phyloP scores from a whole-genome alignment of 352 stramenopile genomes.

The Phytophthora quininea region DNA sequence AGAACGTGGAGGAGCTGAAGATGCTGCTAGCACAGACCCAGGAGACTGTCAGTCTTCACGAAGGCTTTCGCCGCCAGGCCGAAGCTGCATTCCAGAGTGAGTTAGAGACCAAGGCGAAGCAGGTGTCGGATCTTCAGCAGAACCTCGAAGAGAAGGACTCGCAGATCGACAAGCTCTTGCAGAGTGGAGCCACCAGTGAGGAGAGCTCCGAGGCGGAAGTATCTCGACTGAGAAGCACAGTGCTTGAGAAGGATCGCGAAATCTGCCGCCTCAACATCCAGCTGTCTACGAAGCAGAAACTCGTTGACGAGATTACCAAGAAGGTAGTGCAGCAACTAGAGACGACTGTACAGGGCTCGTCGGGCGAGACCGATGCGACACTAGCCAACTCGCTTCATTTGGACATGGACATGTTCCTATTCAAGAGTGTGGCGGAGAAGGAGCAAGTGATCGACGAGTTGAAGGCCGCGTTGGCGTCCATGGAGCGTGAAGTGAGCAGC shows the following conservation, averaged over 20 bases:
- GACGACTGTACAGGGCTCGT: slow-evolving; percentile 15
- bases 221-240: slow-evolving; percentile 43
- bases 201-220: slow-evolving; percentile 43
- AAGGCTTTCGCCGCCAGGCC: slow-evolving; percentile 55
- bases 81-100: slow-evolving; percentile 55
- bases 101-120: slow-evolving; percentile 35
- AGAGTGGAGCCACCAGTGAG: slow-evolving; percentile 37
- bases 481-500: slow-evolving; percentile 72
- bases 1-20: slow-evolving; percentile 40
- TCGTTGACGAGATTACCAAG: slow-evolving; percentile 75
- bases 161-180: slow-evolving; percentile 49
- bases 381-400: slow-evolving; percentile 44
- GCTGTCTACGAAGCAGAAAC: slow-evolving; percentile 81
- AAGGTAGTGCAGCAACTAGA: slow-evolving; percentile 66
- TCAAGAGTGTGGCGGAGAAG: slow-evolving; percentile 74
- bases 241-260: slow-evolving; percentile 83
- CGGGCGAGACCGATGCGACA: slow-evolving; percentile 19
- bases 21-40: slow-evolving; percentile 42
- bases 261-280: slow-evolving; percentile 84
- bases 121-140: slow-evolving; percentile 40
- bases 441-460: slow-evolving; percentile 73
- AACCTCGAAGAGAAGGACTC: slow-evolving; percentile 52
- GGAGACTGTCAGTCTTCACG: slow-evolving; percentile 44
- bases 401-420: slow-evolving; percentile 78
- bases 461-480: slow-evolving; percentile 58